These are phyloP conservation scores for Rhizodiscina lignyota DNA, from an alignment of 495 filamentous ascomycete species.

Conservation along the genomic window DNA sequence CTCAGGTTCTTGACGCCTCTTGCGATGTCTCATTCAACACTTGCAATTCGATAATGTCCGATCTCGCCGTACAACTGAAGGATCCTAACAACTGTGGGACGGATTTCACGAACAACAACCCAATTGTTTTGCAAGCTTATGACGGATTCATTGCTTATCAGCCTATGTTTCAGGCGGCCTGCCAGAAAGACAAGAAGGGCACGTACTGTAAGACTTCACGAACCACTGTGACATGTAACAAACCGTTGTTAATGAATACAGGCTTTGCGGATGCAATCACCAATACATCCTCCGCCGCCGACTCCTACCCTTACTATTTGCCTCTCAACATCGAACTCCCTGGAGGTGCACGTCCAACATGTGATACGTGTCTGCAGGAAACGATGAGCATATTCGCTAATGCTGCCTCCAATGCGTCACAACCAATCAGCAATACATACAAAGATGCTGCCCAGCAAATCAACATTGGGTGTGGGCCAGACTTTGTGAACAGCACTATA, in stretches of 20 bases:
- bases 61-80: conserved; percentile 42
- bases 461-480: conserved; percentile 18
- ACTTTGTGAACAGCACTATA: conserved; percentile 17
- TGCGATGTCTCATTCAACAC: conserved; percentile 43
- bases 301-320: conserved; percentile 68
- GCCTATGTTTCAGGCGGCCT: conserved; percentile 62
- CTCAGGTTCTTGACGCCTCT: conserved; percentile 50
- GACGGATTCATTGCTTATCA: conserved; percentile 54
- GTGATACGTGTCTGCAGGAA: conserved; percentile 21
- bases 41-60: conserved; percentile 43
- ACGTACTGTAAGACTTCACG: conserved; percentile 35
- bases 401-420: conserved; percentile 16
- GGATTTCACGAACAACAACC: conserved; percentile 50
- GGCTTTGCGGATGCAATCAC: conserved; percentile 72
- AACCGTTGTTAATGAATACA: background rate
- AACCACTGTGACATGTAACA: conserved; percentile 7
- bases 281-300: conserved; percentile 46
- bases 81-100: conserved; percentile 42
- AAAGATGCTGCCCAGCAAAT: conserved; percentile 18
- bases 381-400: conserved; percentile 19
- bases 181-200: conserved; percentile 41
- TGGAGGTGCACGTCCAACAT: conserved; percentile 39
- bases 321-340: conserved; percentile 60
- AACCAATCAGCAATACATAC: conserved; percentile 21
- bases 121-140: conserved; percentile 58